Evolutionary conservation across 352 stramenopile species (phyloP).

Genomic region (Saprolegnia diclina): DNA sequence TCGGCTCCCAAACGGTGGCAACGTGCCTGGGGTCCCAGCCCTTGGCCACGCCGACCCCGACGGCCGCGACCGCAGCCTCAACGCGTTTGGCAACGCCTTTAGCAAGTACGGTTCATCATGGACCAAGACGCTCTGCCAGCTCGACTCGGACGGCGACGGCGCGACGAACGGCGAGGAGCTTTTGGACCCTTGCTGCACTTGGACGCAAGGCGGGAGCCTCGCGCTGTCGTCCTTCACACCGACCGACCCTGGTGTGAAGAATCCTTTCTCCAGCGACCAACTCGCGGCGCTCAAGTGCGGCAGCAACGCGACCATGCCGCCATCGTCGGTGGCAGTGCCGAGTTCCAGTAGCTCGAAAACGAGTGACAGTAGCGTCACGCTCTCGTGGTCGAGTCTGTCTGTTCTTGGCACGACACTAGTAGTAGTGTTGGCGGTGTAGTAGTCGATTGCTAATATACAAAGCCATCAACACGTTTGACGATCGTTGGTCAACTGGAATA

Average conservation of each 20-base stretch:
- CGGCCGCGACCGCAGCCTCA: background rate
- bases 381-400: too few species aligned
- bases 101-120: slow-evolving; percentile 4
- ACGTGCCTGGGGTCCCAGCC: slow-evolving; percentile 7
- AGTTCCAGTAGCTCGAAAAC: too few species aligned
- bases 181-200: slow-evolving; percentile 35
- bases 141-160: slow-evolving; percentile 29
- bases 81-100: slow-evolving; percentile 20
- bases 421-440: too few species aligned
- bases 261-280: background rate
- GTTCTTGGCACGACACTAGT: too few species aligned
- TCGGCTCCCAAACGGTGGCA: slow-evolving; percentile 17
- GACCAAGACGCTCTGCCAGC: slow-evolving; percentile 25
- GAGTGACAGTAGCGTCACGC: too few species aligned
- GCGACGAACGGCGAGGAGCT: slow-evolving; percentile 29
- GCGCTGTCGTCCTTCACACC: background rate
- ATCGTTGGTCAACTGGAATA: too few species aligned
- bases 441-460: too few species aligned
- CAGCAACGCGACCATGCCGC: background rate
- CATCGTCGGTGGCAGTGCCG: too few species aligned
- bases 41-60: slow-evolving; percentile 25
- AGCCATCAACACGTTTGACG: too few species aligned
- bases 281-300: slow-evolving; percentile 9
- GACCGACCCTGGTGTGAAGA: slow-evolving; percentile 1
- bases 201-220: slow-evolving; percentile 32